Base-by-base conservation (phyloP, 768 basidiomycete genomes). In the Boletus eberwhitei region DNA sequence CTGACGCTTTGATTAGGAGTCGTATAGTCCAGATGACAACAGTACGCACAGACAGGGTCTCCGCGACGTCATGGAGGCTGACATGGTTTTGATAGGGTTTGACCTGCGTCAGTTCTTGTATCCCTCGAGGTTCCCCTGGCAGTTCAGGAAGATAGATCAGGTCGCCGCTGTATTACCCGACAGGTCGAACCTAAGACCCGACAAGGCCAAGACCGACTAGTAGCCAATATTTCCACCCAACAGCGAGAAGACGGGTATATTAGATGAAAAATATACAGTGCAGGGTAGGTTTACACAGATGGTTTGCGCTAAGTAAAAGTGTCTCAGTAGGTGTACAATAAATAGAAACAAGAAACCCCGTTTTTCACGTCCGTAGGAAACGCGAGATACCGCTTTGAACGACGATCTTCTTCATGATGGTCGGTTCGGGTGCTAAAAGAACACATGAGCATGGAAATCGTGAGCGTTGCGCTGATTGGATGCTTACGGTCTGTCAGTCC, bases 91-190 rank as follows among this genome's bases (percentile, higher is more conserved):
- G 29, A 29, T 59, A 95, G 95, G 91, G 66, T 98, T 94, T 66
- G 97, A 99, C 67, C 71, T 98, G 32, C 85, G 97, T 36, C 97
- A 95, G 0, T 99, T 99, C 83, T 75, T 99, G 46, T 98, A 98
- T 72, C 92, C 93, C 3, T 86, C 93, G 13, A 80, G 90, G 51
- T 98, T 98, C 78, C 90, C 90, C 0, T 98, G 92, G 87, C 97
- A 99, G 69, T 99, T 97, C 74, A 86, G 77, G 72, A 94, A 93
- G 75, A 98, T 99, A 55, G 96, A 99, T 65, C 84, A 86, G 54
- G 79, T 92, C 5, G 93, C 90, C 7, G 87, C 84, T 5, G 75
- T 68, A 9, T 73, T 95, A 36, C 93, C 92, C 1, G 88, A 93
- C 65, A 79, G 82, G 59, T 87, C 88, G 5, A 65, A 71, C 59